Evolutionary conservation across 2,329 filamentous ascomycete species (phyloP), one percentile per base, ranked within the genome.

Genomic region (Cercospora nicotianae): DNA sequence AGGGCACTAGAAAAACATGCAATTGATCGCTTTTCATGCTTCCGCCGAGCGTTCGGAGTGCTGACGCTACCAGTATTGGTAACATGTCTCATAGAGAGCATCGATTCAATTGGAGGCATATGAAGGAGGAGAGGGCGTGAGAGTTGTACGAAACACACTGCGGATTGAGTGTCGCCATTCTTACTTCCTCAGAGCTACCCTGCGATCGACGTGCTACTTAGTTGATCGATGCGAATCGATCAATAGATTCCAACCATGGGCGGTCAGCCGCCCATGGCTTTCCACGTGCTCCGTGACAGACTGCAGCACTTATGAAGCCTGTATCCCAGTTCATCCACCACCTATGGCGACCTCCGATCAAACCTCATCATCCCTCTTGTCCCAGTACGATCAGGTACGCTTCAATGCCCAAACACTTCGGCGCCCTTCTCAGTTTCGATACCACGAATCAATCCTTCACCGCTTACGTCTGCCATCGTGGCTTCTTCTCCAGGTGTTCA

Each of bases 351-450:
- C 63, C 42, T 71, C 68, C 7, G 33, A 64, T 69, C 67, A 68
- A 33, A 72, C 64, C 3, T 64, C 67, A 2, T 45, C 26, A n/a
- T 55, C 23, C 55, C 39, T 66, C 18, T 39, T 39, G 8, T 28
- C 64, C 4, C 58, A 18, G 67, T 68, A 26, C 64, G 60, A 64
- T 66, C 67, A 39, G 64, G 58, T 16, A 59, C 20, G 36, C 61
- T 33, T 16, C 60, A 60, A 26, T 69, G 66, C 2, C 67, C 67
- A 53, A 60, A 55, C 1, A 57, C 36, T 6, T 65, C 67, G 5
- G 53, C 62, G 33, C 69, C 66, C 65, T 68, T 70, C 36, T 72
- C 70, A 7, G 69, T 67, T 16, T 70, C 70, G n/a, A 69, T 36
- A 12, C 65, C 67, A 23, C 67, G 65, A 60, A 65, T 71, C 5